These are phyloP conservation scores for Rubia balearica DNA, from an alignment of 305 asterid genomes.

Conservation along the genomic window DNA sequence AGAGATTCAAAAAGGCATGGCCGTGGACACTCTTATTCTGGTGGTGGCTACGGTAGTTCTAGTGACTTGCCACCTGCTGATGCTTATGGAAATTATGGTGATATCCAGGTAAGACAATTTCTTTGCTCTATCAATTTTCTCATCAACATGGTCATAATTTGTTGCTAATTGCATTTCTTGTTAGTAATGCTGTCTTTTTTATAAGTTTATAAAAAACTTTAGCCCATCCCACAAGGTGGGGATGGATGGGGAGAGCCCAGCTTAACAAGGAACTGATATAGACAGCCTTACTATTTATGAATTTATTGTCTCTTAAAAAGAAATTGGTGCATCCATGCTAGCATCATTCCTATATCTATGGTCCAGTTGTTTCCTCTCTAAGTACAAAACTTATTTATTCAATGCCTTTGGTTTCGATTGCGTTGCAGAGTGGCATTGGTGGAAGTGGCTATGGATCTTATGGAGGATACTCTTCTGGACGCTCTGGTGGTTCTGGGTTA, in stretches of 20 bases:
- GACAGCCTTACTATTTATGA: too few species aligned
- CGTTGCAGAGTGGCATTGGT: constrained; percentile 52
- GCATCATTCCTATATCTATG: too few species aligned
- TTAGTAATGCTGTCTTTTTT: too few species aligned
- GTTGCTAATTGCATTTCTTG: too few species aligned
- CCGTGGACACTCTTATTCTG: constrained; percentile 65
- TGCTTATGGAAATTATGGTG: constrained; percentile 56
- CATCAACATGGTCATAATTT: not conserved
- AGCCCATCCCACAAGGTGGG: too few species aligned
- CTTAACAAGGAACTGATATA: too few species aligned
- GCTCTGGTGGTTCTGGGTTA: constrained; percentile 78
- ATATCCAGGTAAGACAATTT: constrained; percentile 45
- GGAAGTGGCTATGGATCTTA: constrained; percentile 71
- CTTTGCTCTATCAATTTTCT: not conserved
- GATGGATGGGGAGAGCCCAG: too few species aligned
- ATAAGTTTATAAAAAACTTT: too few species aligned
- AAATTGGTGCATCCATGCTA: not conserved
- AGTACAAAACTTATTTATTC: not conserved
- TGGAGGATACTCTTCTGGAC: constrained; percentile 72
- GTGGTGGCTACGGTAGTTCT: constrained; percentile 63
- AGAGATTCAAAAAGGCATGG: constrained; percentile 63
- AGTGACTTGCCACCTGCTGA: constrained; percentile 54
- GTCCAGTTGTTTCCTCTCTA: not conserved
- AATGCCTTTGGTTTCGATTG: constrained; percentile 4
- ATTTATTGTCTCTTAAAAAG: too few species aligned